These are phyloP conservation scores for Agrostemma githago DNA, from an alignment of 148 eudicot genomes.

Conservation along the genomic window DNA sequence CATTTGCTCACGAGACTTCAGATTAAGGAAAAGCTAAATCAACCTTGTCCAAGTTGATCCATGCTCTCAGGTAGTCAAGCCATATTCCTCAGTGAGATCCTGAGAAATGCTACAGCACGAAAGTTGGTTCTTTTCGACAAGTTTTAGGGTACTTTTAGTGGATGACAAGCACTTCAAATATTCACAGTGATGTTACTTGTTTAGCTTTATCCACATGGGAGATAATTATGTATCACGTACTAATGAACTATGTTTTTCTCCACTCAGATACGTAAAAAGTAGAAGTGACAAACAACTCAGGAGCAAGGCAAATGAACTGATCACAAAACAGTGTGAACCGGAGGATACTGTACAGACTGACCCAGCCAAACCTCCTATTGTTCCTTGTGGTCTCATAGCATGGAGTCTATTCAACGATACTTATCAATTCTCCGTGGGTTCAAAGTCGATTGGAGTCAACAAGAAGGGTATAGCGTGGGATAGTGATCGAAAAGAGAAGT, in stretches of 20 bases:
- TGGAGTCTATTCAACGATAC: constrained; percentile 98
- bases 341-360: constrained; percentile 18
- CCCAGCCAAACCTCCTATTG: constrained; percentile 33
- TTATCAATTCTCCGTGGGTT: constrained; percentile 39
- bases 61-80: not conserved
- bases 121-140: no score
- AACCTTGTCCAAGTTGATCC: no score
- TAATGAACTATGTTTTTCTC: not conserved
- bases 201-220: not conserved
- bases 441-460: constrained; percentile 35
- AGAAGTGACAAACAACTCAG: constrained; percentile 57
- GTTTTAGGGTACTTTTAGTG: not conserved
- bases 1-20: no score
- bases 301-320: constrained; percentile 26
- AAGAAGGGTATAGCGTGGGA: constrained; percentile 77
- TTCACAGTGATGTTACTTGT: not conserved
- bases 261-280: constrained; percentile 57
- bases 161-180: not conserved
- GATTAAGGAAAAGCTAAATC: no score
- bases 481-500: constrained; percentile 64
- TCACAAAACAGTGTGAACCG: constrained; percentile 42
- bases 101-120: no score
- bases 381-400: constrained; percentile 88
- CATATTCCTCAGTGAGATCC: not conserved
- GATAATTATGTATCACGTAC: not conserved